Percentiles rank a stretch among this genome's conserved stretches.
phyloP scores from a whole-genome alignment of 768 basidiomycete genomes.

The Hortiboletus campestris region DNA sequence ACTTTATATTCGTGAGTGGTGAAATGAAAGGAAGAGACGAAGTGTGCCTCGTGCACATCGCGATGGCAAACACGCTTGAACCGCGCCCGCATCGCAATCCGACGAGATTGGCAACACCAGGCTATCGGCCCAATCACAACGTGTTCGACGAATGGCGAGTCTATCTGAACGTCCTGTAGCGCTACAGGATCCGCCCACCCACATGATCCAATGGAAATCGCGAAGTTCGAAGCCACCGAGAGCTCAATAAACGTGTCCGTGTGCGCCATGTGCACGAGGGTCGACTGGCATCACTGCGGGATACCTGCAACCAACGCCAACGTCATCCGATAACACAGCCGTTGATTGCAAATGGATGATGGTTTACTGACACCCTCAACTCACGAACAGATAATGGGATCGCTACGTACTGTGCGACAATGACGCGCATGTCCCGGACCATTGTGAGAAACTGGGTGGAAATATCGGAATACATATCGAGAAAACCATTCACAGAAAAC shows the following conservation, averaged over 20 bases:
- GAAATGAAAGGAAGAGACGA: slow-evolving; percentile 12
- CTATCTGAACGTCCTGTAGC: background rate
- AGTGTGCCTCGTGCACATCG: slow-evolving; percentile 18
- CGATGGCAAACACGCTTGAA: slow-evolving; percentile 18
- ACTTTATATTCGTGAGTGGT: slow-evolving; percentile 5
- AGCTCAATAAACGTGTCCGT: background rate
- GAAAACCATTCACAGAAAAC: too few relatives aligned
- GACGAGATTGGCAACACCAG: background rate
- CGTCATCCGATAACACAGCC: background rate
- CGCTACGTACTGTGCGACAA: background rate
- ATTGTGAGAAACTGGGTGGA: too few relatives aligned
- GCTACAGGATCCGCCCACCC: too few relatives aligned
- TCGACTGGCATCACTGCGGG: too few relatives aligned
- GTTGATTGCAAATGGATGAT: background rate
- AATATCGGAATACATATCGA: too few relatives aligned
- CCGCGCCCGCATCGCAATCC: slow-evolving; percentile 8
- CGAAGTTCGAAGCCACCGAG: background rate
- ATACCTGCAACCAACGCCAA: background rate
- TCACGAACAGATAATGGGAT: background rate
- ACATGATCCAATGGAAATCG: too few relatives aligned
- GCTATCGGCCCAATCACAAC: slow-evolving; percentile 2
- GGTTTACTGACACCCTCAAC: background rate
- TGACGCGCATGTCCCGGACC: too few relatives aligned
- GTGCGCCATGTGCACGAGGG: background rate
- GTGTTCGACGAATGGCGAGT: background rate